These are phyloP conservation scores for Saccharomycopsis synnaedendra DNA, from an alignment of 805 yeast genomes.

Conservation along the genomic window DNA sequence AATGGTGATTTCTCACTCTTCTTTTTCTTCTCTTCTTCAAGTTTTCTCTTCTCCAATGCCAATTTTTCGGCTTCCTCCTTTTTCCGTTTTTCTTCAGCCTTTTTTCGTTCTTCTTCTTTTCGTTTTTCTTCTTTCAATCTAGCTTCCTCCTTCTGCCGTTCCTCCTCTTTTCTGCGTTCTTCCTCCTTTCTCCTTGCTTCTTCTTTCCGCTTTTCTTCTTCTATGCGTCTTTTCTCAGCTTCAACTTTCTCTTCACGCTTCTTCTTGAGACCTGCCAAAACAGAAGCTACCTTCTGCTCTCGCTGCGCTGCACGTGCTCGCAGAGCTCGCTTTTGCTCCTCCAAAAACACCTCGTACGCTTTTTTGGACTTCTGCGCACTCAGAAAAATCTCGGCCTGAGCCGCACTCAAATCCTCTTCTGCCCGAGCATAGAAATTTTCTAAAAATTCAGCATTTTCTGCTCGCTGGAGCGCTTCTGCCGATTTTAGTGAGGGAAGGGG, in stretches of 20 bases:
- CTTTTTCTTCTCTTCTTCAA: constrained; percentile 21
- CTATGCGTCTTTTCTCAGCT: constrained; percentile 4
- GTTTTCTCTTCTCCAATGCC: constrained; percentile 10
- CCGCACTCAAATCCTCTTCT: too few relatives aligned
- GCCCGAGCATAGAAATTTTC: too few relatives aligned
- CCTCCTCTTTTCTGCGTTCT: neutral
- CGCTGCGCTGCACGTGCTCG: too few relatives aligned
- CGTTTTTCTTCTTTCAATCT: neutral
- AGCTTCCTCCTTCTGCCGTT: neutral
- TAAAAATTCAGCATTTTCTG: too few relatives aligned
- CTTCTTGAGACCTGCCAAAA: neutral
- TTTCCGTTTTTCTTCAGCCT: constrained; percentile 5
- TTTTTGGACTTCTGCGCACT: too few relatives aligned
- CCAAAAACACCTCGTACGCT: too few relatives aligned
- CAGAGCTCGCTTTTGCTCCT: too few relatives aligned
- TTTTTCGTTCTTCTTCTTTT: neutral
- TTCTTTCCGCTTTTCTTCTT: neutral
- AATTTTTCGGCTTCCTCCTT: constrained; percentile 16
- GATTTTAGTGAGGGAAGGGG: too few relatives aligned
- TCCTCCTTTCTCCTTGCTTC: neutral
- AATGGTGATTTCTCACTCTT: constrained; percentile 19
- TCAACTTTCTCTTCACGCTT: constrained; percentile 17
- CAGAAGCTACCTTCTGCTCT: too few relatives aligned
- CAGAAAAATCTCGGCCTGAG: too few relatives aligned
- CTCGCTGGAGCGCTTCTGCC: too few relatives aligned